Conservation (phyloP, 805 yeast species). For the Starmerella powellii region DNA sequence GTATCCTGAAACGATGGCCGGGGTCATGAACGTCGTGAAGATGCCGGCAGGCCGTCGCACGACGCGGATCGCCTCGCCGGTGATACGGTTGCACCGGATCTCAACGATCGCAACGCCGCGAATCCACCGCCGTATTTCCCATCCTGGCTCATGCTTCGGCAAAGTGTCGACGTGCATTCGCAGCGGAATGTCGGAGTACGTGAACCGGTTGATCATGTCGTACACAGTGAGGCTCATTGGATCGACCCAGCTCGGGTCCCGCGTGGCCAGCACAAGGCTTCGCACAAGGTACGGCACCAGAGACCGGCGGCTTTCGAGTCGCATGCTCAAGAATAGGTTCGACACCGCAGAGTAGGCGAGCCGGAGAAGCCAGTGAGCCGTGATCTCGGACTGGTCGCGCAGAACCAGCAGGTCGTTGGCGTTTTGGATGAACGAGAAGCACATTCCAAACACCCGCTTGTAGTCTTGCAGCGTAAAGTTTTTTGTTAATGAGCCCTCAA, state of each 20-base stretch:
- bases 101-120: conserved; percentile 47
- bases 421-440: conserved; percentile 66
- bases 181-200: conserved; percentile 51
- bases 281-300: conserved; percentile 53
- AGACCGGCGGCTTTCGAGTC: conserved; percentile 43
- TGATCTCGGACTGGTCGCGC: conserved; percentile 21
- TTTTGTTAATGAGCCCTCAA: conserved; percentile 53
- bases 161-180: conserved; percentile 30
- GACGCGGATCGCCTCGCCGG: conserved; percentile 41
- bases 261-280: conserved; percentile 38
- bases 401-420: conserved; percentile 37
- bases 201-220: conserved; percentile 57
- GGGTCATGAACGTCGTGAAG: conserved; percentile 13
- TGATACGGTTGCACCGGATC: conserved; percentile 40
- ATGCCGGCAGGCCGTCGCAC: conserved; percentile 61
- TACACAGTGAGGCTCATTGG: conserved; percentile 50
- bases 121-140: conserved; percentile 40
- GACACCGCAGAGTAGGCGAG: conserved; percentile 59
- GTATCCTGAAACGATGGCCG: conserved; percentile 6
- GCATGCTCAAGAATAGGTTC: conserved; percentile 59
- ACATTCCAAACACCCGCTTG: conserved; percentile 70
- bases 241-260: conserved; percentile 29
- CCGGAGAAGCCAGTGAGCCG: conserved; percentile 49
- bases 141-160: conserved; percentile 23
- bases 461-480: conserved; percentile 67